Percentiles rank a stretch among this genome's conserved stretches.
Conservation (phyloP, 2,329 filamentous ascomycete genomes). For the Neoascochyta sp. region DNA sequence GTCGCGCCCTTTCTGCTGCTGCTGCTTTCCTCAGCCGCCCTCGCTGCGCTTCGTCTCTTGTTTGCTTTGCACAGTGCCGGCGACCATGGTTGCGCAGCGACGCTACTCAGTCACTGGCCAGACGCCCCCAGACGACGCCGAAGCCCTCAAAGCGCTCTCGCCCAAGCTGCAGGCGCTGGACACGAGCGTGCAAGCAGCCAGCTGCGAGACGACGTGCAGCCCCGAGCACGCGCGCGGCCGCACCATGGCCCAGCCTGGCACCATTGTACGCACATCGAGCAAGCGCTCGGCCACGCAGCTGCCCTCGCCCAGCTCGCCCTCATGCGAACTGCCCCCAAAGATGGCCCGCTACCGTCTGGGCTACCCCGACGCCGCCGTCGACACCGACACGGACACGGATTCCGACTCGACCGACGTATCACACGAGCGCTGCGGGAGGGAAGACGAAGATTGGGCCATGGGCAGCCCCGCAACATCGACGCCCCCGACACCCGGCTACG, state of each 20-base stretch:
- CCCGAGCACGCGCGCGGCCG: slow-evolving; percentile 22
- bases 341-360: slow-evolving; percentile 27
- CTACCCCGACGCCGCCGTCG: slow-evolving; percentile 13
- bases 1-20: no score
- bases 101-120: slow-evolving; percentile 39
- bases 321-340: slow-evolving; percentile 35
- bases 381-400: slow-evolving; percentile 22
- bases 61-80: no score
- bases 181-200: slow-evolving; percentile 31
- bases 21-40: no score
- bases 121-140: slow-evolving; percentile 34
- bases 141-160: slow-evolving; percentile 30
- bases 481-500: slow-evolving; percentile 20
- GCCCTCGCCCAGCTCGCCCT: slow-evolving; percentile 35
- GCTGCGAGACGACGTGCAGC: slow-evolving; percentile 31
- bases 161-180: slow-evolving; percentile 38
- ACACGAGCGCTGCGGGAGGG: slow-evolving; percentile 12
- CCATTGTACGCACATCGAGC: slow-evolving; percentile 28
- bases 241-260: slow-evolving; percentile 22
- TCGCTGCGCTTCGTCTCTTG: no score
- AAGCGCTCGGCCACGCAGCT: slow-evolving; percentile 38
- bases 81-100: slow-evolving; percentile 30
- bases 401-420: slow-evolving; percentile 16
- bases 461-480: slow-evolving; percentile 18
- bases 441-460: slow-evolving; percentile 16